Evolutionary conservation across 495 filamentous ascomycete species (phyloP), one percentile per base, ranked within the genome.

Genomic region (Tetracladium marchalianum): DNA sequence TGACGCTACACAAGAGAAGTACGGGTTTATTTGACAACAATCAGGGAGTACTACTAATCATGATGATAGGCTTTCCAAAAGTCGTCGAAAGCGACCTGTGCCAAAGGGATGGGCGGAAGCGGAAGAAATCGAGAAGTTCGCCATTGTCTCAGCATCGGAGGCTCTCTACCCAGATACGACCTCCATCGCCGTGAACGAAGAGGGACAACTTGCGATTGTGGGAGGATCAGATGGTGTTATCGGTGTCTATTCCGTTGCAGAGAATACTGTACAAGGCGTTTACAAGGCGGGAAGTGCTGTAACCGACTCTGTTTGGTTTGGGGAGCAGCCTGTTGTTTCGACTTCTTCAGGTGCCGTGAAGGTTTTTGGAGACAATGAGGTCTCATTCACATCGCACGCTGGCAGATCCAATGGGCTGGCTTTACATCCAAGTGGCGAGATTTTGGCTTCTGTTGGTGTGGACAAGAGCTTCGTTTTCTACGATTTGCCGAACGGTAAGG

Each of bases 401-500:
- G 93, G 92, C 11, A 73, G 81, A 31, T 84, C 79, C 1, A 87
- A 80, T 5, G 84, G 78, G 3, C 62, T 97, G 34, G 77, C 87
- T 15, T 60, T 92, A 3, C 93, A 98, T 62, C 85, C 92, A 1
- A 83, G 84, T 61, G 85, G 80, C 27, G 80, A 87, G 16, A 81
- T 98, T 49, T 67, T 95, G 16, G 90, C 84, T 9, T 95, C 89
- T 0, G 80, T 90, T 24, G 92, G 92, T 41, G 76, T 78, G 4
- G 92, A 98, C 62, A 96, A 95, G 73, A 92, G 85, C 66, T 92
- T 88, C 57, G 78, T 92, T 3, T 77, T 96, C 53, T 95, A 96
- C 60, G 89, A 98, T 60, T 62, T 95, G 47, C 63, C 73, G 24
- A 75, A 69, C 8, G 67, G 76, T 51, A 73, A 78, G 48, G 71